Percentiles rank a stretch among this genome's conserved stretches.
These are phyloP conservation scores for Calendula officinalis DNA, from an alignment of 129 eudicot species.

Conservation along the genomic window DNA sequence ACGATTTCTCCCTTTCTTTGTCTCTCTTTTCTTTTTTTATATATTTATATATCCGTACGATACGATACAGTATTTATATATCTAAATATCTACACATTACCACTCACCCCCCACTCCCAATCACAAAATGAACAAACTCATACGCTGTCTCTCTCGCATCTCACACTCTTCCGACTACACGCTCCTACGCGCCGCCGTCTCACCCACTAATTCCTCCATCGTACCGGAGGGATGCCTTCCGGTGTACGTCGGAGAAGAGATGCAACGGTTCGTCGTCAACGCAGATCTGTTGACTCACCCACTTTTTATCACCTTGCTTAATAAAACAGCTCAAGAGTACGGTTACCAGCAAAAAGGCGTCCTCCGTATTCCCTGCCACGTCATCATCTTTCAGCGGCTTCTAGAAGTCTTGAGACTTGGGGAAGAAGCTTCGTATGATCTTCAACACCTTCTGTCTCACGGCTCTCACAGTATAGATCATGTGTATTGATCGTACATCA, in stretches of 20 bases:
- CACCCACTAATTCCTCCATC: not conserved
- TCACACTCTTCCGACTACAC: not conserved
- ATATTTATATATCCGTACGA: no score
- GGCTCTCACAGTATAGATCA: not conserved
- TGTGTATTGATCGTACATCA: constrained; percentile 1
- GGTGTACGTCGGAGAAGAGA: not conserved
- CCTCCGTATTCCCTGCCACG: constrained; percentile 73
- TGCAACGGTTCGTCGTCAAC: not conserved
- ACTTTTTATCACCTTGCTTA: not conserved
- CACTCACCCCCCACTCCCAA: not conserved
- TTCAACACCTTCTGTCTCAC: constrained; percentile 9
- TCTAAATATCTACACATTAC: not conserved
- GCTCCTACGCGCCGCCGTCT: not conserved
- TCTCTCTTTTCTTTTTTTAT: not conserved
- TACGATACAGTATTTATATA: no score
- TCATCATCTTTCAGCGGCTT: constrained; percentile 53
- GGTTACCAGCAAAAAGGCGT: constrained; percentile 82
- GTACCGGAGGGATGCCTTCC: not conserved
- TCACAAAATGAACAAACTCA: not conserved
- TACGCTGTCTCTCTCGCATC: not conserved
- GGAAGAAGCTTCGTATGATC: constrained; percentile 20
- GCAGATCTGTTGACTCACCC: not conserved
- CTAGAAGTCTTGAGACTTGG: constrained; percentile 52
- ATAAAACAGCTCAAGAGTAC: constrained; percentile 46
- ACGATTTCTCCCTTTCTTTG: constrained; percentile 17